These are phyloP conservation scores for Fusarium zealandicum DNA, from an alignment of 2,329 filamentous ascomycete genomes.

Conservation along the genomic window DNA sequence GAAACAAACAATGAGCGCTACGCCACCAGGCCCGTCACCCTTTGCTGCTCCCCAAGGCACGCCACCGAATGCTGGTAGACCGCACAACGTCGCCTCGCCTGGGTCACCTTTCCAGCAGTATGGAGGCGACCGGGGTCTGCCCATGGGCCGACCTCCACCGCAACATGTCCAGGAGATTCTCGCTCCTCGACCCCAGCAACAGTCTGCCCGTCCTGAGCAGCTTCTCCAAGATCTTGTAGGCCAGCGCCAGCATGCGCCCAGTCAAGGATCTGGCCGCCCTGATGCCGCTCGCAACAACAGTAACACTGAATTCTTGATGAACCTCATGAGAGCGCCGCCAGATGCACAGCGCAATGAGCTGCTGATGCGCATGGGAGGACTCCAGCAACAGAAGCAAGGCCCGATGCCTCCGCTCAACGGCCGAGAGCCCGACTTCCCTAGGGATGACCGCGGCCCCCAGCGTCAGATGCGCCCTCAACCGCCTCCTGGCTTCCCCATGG, in stretches of 20 bases:
- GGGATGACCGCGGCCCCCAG: slow-evolving; percentile 46
- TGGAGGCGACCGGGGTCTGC: slow-evolving; percentile 49
- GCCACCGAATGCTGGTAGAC: slow-evolving; percentile 41
- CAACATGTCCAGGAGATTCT: slow-evolving; percentile 61
- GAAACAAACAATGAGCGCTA: slow-evolving; percentile 57
- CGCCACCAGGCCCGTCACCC: slow-evolving; percentile 54
- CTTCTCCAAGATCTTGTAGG: slow-evolving; percentile 67
- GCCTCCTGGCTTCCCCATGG: slow-evolving; percentile 59
- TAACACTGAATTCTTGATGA: slow-evolving; percentile 86
- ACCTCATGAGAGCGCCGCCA: slow-evolving; percentile 70
- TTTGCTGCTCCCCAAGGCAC: slow-evolving; percentile 52
- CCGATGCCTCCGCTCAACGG: slow-evolving; percentile 51
- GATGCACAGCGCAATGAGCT: slow-evolving; percentile 62
- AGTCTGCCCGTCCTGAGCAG: slow-evolving; percentile 64
- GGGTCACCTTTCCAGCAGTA: slow-evolving; percentile 56
- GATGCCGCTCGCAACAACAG: slow-evolving; percentile 60
- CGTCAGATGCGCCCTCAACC: slow-evolving; percentile 55
- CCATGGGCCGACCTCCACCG: slow-evolving; percentile 50
- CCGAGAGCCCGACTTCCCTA: slow-evolving; percentile 56
- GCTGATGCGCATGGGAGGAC: slow-evolving; percentile 55
- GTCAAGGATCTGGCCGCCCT: slow-evolving; percentile 56
- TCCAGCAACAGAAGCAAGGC: slow-evolving; percentile 52
- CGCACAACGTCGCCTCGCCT: slow-evolving; percentile 55
- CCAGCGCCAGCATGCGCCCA: slow-evolving; percentile 64
- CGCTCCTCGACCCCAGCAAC: slow-evolving; percentile 58